Evolutionary conservation across 1,139 yeast genomes (phyloP), one percentile per base, ranked within the genome.

Genomic region (Debaryomyces sp.): DNA sequence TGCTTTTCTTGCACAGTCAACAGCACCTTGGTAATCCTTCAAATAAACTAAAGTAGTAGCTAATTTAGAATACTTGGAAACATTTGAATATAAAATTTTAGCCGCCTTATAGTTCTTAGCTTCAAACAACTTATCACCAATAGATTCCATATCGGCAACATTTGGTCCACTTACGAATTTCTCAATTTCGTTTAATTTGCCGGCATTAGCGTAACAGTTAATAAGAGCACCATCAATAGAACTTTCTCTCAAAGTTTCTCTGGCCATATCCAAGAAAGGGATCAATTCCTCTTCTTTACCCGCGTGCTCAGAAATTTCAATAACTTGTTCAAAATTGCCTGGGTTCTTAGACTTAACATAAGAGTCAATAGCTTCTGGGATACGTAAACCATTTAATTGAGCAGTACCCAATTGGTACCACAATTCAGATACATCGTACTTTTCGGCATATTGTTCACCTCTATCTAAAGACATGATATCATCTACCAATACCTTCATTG

Each of bases 1-100:
- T 4, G 99, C 99, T 74, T 94, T 95, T 77, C 99, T 88, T 17
- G 99, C 99, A 71, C 97, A 91, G 64, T 94, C 99, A 55, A 94
- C 99, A 44, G 99, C 99, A 49, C 90, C 85, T 74, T 94, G 98
- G 70, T 91, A 91, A 67, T 94, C 98, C 51, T 84, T 84, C 64
- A 94, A 77, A 75, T 87, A 90, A 18, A 94, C 99, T 64, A 92
- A 82, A 33, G 98, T 94, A 15, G 97, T 89, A 9, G 99, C 98
- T 61, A 94, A 81, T 71, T 91, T 94, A 44, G 97, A 89, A 80
- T 96, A 92, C 73, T 92, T 94, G 45, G 97, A 90, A 53, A 94
- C 87, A 55, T 85, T 87, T 18, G 94, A 78, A 70, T 82, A 94
- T 62, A 95, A 82, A 57, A 90, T 76, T 75, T 91, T 94, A 40